Conservation (phyloP, 352 stramenopile genomes). For the Phytopythium delawarense region DNA sequence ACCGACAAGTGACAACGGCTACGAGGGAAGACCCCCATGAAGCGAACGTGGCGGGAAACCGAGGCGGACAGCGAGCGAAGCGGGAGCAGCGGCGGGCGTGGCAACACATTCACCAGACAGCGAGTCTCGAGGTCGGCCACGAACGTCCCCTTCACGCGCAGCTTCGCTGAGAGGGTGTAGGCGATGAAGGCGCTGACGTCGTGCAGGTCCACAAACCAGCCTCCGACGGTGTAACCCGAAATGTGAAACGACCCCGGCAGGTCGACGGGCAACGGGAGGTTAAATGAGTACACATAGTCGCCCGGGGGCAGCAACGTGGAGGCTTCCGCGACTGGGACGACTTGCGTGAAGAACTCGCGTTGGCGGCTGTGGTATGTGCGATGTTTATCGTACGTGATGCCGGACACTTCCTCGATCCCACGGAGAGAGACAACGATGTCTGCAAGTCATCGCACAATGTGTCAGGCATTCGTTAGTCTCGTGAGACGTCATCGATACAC, state of each 20-base stretch:
- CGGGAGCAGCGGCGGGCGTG: background rate
- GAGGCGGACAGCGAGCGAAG: background rate
- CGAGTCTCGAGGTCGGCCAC: background rate
- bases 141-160: background rate
- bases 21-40: background rate
- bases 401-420: background rate
- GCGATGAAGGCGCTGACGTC: background rate
- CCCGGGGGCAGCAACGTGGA: background rate
- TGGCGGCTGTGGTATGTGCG: background rate
- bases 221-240: background rate
- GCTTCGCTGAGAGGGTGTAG: background rate
- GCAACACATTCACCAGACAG: background rate
- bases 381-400: background rate
- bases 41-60: background rate
- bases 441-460: background rate
- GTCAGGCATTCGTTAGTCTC: too few species aligned
- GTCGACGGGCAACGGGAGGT: background rate
- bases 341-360: background rate
- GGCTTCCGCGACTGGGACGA: background rate
- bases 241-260: background rate
- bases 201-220: background rate
- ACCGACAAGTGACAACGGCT: background rate
- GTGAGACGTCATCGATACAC: too few species aligned
- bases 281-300: background rate
- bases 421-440: background rate